These are phyloP conservation scores for Russula vinacea DNA, from an alignment of 768 basidiomycete species.

Conservation along the genomic window DNA sequence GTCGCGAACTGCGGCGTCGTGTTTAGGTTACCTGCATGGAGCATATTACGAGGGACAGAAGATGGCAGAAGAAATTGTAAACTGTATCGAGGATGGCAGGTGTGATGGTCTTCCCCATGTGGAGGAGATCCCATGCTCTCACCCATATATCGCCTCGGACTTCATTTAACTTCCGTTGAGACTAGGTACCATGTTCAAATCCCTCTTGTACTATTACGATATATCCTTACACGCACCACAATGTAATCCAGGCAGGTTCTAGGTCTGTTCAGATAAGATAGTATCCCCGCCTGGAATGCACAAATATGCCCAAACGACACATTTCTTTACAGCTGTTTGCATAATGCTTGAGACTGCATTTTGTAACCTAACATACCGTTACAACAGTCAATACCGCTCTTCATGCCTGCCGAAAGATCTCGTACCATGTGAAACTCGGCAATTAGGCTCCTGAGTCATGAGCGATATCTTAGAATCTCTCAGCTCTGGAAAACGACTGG, in stretches of 20 bases:
- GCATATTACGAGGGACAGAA: constrained; percentile 38
- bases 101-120: constrained; percentile 30
- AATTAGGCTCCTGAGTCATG: no score
- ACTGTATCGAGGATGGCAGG: constrained; percentile 32
- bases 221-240: not conserved
- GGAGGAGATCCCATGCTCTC: constrained; percentile 30
- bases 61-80: constrained; percentile 33
- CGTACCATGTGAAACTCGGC: no score
- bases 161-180: constrained; percentile 8
- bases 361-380: no score
- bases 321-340: not conserved
- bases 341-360: no score
- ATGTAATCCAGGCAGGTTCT: no score
- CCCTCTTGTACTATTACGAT: not conserved
- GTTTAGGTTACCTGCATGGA: constrained; percentile 37
- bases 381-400: no score
- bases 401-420: no score
- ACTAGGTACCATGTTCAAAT: not conserved
- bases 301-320: constrained; percentile 19
- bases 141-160: constrained; percentile 30
- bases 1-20: not conserved
- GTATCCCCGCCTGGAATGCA: not conserved
- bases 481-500: no score
- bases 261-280: no score
- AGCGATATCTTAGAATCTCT: no score